Evolutionary conservation across 2,329 filamentous ascomycete species (phyloP), one percentile per base, ranked within the genome.

Genomic region (Pseudogymnoascus sp.): DNA sequence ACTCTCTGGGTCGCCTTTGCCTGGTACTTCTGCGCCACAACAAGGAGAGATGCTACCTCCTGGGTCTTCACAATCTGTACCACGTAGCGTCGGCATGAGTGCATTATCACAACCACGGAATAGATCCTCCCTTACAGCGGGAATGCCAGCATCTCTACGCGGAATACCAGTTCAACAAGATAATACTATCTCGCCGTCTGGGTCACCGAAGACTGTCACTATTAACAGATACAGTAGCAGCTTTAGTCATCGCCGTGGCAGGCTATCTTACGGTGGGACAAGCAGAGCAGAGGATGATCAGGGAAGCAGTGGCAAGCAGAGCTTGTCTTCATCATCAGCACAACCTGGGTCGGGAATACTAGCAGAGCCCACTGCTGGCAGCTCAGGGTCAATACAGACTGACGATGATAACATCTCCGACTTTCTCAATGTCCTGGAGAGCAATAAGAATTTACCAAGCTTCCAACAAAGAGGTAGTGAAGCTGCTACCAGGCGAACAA

Each of bases 381-480:
- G 86, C 80, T 79, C 89, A 71, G 79, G 89, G 5, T 87, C 85
- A 2, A 78, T 87, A 55, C 83, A 85, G 65, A 81, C 87, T 0
- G 93, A 97, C 68, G 92, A 96, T 69, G 90, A 96, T 69, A 92
- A 94, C 66, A 96, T 99, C 40, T 91, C 90, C 0, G 92, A 95
- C 60, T 99, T 97, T 69, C 77, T 99, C 64, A 95, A 95, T 69
- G 82, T 91, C 65, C 80, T 99, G 5, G 93, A 97, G 64, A 87
- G 86, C 69, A 90, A 90, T 72, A 96, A 92, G 74, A 93, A 92
- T n/a, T 75, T 94, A 27, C 86, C 85, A 73, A 90, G 87, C 73
- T 89, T 97, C 62, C 87, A 92, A 65, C 78, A 80, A 55, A 80
- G 84, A 13, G 86, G 82, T 68, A 85, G 83, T 65, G 87, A 92